phyloP scores from a whole-genome alignment of 441 rosid genomes.

The Eugenia klotzschiana region DNA sequence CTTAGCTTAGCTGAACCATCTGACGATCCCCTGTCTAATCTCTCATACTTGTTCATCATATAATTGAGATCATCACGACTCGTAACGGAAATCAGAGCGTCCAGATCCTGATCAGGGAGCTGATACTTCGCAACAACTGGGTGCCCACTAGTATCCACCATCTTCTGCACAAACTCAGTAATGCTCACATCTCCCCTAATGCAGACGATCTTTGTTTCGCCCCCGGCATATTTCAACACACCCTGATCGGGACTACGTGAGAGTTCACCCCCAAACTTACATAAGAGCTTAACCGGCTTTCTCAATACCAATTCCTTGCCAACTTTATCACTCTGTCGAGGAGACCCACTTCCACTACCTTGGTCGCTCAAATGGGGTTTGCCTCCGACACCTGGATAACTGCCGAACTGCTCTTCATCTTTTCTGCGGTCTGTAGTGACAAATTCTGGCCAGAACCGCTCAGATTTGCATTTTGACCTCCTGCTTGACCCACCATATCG shows the following conservation, averaged over 20 bases:
- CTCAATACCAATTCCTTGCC: slow-evolving; percentile 35
- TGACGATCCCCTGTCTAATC: slow-evolving; percentile 31
- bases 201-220: slow-evolving; percentile 52
- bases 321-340: slow-evolving; percentile 34
- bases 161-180: slow-evolving; percentile 38
- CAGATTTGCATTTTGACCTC: not conserved
- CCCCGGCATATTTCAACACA: slow-evolving; percentile 52
- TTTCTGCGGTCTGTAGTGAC: not conserved
- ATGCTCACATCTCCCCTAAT: slow-evolving; percentile 34
- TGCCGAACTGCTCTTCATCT: not conserved
- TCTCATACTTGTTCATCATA: slow-evolving; percentile 71
- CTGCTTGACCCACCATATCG: slow-evolving; percentile 7
- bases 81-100: slow-evolving; percentile 57
- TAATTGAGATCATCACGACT: slow-evolving; percentile 57
- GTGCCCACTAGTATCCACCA: slow-evolving; percentile 36
- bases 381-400: slow-evolving; percentile 3
- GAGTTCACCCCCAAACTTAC: slow-evolving; percentile 64
- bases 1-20: slow-evolving; percentile 52
- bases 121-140: slow-evolving; percentile 49
- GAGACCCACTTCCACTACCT: slow-evolving; percentile 22
- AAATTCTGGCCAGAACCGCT: not conserved
- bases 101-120: slow-evolving; percentile 78
- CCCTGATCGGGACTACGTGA: slow-evolving; percentile 59
- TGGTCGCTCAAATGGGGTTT: slow-evolving; percentile 17
- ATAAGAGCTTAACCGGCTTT: slow-evolving; percentile 50